Evolutionary conservation across 1,284 basidiomycete genomes (phyloP), one percentile per base, ranked within the genome.

Genomic region (Flammula alnicola): DNA sequence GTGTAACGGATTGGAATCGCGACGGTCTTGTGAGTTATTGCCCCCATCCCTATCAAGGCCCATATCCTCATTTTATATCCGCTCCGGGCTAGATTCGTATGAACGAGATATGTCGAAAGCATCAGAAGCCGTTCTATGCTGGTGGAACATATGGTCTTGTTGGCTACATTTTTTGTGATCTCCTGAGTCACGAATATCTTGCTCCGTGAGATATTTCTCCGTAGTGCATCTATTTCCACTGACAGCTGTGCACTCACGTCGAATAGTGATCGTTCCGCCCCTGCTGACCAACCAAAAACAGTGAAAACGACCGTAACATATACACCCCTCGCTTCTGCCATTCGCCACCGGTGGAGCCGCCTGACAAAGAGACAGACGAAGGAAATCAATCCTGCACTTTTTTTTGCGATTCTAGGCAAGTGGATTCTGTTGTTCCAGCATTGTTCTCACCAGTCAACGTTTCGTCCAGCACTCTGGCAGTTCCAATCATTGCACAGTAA

Each of bases 141-240:
- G 91, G 94, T 0, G 89, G 89, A 7, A 87, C 90, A 9, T 95
- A 93, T 66, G 96, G 96, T n/a, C 77, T 96, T 52, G 76, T 88
- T 40, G 97, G 96, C 5, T 99, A 91, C 70, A 91, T 96, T 60
- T 98, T 98, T 67, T 91, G 92, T 52, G 95, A 99, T 67, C 78
- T 99, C 39, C 78, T 95, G 49, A 76, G 80, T 35, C 93, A 96
- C 64, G 85, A 93, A 57, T 95, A 90, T 66, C 82, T 97, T 54
- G 75, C 84, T 49, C 83, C 84, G 94, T 93, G 72, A 75, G 48
- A 54, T 51, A 49, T 46, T 30, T 49, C 46, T 38, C 23, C 19
- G 27, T 19, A 8, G 17, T n/a, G 39, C 23, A 33, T 29, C 16
- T 39, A 38, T 35, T 38, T 27, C 11, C 25, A 30, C 48, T 59